phyloP scores from a whole-genome alignment of 176 grass and related monocot species.

The Carex cristatella region DNA sequence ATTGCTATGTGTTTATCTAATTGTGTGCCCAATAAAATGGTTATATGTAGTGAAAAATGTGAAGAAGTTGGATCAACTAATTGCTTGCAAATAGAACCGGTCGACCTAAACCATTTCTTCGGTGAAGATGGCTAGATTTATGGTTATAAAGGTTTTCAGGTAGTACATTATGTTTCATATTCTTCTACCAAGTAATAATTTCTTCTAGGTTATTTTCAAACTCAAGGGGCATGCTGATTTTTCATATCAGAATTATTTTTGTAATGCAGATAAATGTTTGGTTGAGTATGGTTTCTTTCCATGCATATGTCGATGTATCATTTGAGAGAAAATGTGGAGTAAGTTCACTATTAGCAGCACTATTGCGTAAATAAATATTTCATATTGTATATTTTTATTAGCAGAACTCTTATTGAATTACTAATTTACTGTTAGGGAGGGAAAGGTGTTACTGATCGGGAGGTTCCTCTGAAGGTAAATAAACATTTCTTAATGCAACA shows the following conservation, averaged over 20 bases:
- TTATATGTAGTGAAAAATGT: slow-evolving; percentile 37
- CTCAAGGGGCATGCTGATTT: neutral
- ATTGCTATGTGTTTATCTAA: slow-evolving; percentile 10
- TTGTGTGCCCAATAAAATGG: neutral
- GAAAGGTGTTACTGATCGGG: slow-evolving; percentile 81
- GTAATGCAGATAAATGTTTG: slow-evolving; percentile 83
- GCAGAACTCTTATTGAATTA: slow-evolving; percentile 17
- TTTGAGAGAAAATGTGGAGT: slow-evolving; percentile 62
- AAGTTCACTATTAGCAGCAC: slow-evolving; percentile 31
- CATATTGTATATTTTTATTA: neutral
- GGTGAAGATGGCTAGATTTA: slow-evolving; percentile 92
- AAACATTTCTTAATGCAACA: neutral
- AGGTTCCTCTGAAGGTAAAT: slow-evolving; percentile 65
- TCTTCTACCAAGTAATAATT: slow-evolving; percentile 2
- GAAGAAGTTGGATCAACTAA: slow-evolving; percentile 42
- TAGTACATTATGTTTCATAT: slow-evolving; percentile 12
- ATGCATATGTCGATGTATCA: slow-evolving; percentile 70
- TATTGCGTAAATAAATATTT: neutral
- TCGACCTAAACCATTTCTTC: slow-evolving; percentile 90
- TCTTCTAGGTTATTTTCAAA: neutral
- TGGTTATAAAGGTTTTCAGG: slow-evolving; percentile 83
- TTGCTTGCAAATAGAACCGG: slow-evolving; percentile 40
- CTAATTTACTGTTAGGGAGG: slow-evolving; percentile 49
- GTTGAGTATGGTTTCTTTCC: slow-evolving; percentile 73
- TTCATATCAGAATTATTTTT: neutral